Conservation (phyloP, 179 eudicot species). For the Heliamphora pulchella region DNA sequence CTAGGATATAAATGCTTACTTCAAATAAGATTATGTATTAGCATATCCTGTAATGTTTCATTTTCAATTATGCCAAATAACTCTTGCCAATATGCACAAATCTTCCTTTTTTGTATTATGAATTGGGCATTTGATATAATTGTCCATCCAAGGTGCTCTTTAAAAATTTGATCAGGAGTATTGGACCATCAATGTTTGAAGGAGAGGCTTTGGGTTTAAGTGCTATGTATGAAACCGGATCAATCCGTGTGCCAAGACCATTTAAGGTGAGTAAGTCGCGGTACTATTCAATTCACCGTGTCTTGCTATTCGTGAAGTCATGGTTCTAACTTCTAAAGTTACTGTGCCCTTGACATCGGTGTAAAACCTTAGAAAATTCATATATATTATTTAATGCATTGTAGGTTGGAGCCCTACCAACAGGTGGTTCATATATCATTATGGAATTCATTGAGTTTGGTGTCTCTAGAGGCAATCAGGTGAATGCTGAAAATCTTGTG, state of each 20-base stretch:
- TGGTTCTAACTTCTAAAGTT: neutral
- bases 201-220: constrained; percentile 89
- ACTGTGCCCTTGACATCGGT: constrained; percentile 6
- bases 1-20: neutral
- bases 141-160: constrained; percentile 11
- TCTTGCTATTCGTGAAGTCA: constrained; percentile 4
- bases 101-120: neutral
- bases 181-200: constrained; percentile 87
- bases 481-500: constrained; percentile 22
- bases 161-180: constrained; percentile 42
- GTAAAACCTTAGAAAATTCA: constrained; percentile 18
- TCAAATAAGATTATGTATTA: neutral
- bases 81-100: neutral
- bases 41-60: neutral
- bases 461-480: constrained; percentile 73
- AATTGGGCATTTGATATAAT: neutral
- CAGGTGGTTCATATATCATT: constrained; percentile 88
- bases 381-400: constrained; percentile 17
- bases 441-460: constrained; percentile 96
- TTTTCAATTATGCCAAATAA: constrained; percentile 2
- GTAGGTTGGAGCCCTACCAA: constrained; percentile 74
- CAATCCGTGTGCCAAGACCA: constrained; percentile 88
- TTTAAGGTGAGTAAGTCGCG: constrained; percentile 48
- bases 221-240: constrained; percentile 72
- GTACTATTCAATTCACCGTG: constrained; percentile 2